phyloP scores from a whole-genome alignment of 441 rosid genomes.

The Populus hybrid region DNA sequence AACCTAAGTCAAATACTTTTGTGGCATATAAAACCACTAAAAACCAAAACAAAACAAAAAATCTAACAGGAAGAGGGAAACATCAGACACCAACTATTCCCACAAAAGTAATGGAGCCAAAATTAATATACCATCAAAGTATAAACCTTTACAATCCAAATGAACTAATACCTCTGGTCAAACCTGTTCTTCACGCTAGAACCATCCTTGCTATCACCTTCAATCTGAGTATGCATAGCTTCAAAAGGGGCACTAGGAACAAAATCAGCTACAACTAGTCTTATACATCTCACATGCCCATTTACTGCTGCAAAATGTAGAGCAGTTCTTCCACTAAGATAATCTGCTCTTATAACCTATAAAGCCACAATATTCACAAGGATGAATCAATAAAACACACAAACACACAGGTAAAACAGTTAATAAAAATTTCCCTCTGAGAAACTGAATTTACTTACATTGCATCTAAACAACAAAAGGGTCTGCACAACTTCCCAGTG shows the following conservation, averaged over 20 bases:
- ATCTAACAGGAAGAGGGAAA: neutral
- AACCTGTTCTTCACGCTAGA: constrained; percentile 42
- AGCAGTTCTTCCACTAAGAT: constrained; percentile 93
- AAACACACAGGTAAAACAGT: neutral
- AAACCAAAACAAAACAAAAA: neutral
- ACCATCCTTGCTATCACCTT: constrained; percentile 38
- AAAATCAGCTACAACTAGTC: constrained; percentile 88
- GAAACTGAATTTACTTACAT: constrained; percentile 46
- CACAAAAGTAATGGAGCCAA: neutral
- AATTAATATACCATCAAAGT: neutral
- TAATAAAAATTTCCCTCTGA: neutral
- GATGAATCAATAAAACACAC: neutral
- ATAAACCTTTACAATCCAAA: neutral
- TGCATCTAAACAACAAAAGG: constrained; percentile 84
- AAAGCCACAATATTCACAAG: constrained; percentile 1
- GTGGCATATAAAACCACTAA: neutral
- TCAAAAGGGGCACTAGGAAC: constrained; percentile 78
- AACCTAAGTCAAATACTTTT: constrained; percentile 4
- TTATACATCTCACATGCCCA: constrained; percentile 91
- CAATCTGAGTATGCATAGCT: constrained; percentile 38
- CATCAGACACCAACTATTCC: neutral
- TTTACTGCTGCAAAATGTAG: constrained; percentile 92
- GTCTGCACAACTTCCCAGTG: constrained; percentile 99
- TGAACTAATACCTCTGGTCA: constrained; percentile 48
- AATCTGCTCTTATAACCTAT: constrained; percentile 90